phyloP scores from a whole-genome alignment of 495 filamentous ascomycete genomes.

The Thermochaetoides thermophila region DNA sequence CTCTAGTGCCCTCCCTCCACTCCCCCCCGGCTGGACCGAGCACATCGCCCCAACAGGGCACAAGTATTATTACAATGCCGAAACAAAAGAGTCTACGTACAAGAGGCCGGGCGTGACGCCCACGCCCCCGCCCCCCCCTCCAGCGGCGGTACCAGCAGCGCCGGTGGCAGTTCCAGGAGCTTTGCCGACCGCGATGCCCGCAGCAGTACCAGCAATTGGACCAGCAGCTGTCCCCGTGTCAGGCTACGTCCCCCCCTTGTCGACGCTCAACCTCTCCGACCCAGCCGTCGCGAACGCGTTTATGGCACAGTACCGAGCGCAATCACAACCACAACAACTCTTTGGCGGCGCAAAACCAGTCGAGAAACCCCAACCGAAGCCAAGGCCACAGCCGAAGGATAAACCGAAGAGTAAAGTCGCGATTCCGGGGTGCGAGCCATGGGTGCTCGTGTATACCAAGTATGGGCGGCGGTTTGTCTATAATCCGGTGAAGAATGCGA shows the following conservation, averaged over 20 bases:
- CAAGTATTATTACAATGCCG: slow-evolving; percentile 76
- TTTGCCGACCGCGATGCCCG: no score
- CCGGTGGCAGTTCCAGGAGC: no score
- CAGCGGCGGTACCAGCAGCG: slow-evolving; percentile 5
- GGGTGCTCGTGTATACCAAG: slow-evolving; percentile 85
- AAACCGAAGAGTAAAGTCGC: slow-evolving; percentile 63
- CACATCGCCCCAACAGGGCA: slow-evolving; percentile 85
- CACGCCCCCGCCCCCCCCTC: slow-evolving; percentile 15
- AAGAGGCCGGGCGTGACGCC: slow-evolving; percentile 48
- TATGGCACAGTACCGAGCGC: slow-evolving; percentile 26
- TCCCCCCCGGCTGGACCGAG: slow-evolving; percentile 78
- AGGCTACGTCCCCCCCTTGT: no score
- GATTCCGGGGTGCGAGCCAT: slow-evolving; percentile 74
- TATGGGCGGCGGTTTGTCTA: slow-evolving; percentile 77
- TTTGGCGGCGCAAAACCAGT: slow-evolving; percentile 27
- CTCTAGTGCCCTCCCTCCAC: slow-evolving; percentile 30
- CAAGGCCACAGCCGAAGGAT: slow-evolving; percentile 53
- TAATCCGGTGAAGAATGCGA: slow-evolving; percentile 67
- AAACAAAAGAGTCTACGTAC: slow-evolving; percentile 80
- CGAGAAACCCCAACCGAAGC: slow-evolving; percentile 37
- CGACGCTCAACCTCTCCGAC: slow-evolving; percentile 30
- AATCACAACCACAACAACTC: slow-evolving; percentile 16
- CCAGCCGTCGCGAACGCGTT: slow-evolving; percentile 30
- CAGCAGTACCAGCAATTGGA: no score
- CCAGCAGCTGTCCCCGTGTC: no score